Base-by-base conservation (phyloP, 2,329 filamentous ascomycete genomes). In the Claviceps capensis region DNA sequence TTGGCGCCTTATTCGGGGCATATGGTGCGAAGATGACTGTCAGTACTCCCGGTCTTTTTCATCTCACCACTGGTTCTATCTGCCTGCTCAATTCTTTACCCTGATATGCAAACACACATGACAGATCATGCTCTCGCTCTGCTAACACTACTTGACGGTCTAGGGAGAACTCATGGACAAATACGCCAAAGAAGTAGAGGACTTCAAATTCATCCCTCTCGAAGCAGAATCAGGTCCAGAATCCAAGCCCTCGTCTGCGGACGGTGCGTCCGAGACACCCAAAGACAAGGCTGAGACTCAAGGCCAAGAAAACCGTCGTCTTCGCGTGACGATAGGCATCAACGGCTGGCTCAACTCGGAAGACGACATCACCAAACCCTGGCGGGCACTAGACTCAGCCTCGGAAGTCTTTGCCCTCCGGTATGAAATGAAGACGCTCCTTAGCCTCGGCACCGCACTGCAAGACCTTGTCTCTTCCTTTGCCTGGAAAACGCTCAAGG, bases 1-100 rank as follows among this genome's bases (percentile, higher is more conserved):
- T 96, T 0, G 90, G 90, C 0, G 83, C 87, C 13, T 70, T 96
- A 0, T 96, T 96, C 62, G 90, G 90, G 1, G 90, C 89, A 0
- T 94, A 90, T 60, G 90, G 90, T 2, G 90, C 86, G 0, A 82
- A 84, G 60, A 82, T 82, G 78, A 82, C 77, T 44, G 73, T 71
- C 58, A 55, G 68, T 57, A 4, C 30, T 37, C 26, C 7, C 23
- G 16, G 3, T 14, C 3, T 13, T 9, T 38, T 23, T 5, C 8
- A 26, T 3, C 19, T 17, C 7, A 16, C 13, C 6, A 11, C 7
- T 40, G 16, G n/a, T 2, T 19, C 7, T 47, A 8, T 9, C 34
- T 11, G 17, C 14, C 16, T 34, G 8, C 5, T 34, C 6, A 26
- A 2, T 9, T 13, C 1, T 23, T 5, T n/a, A 11, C 8, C 3